Conservation (phyloP, 2,329 filamentous ascomycete species). For the Bipolaris oryzae region DNA sequence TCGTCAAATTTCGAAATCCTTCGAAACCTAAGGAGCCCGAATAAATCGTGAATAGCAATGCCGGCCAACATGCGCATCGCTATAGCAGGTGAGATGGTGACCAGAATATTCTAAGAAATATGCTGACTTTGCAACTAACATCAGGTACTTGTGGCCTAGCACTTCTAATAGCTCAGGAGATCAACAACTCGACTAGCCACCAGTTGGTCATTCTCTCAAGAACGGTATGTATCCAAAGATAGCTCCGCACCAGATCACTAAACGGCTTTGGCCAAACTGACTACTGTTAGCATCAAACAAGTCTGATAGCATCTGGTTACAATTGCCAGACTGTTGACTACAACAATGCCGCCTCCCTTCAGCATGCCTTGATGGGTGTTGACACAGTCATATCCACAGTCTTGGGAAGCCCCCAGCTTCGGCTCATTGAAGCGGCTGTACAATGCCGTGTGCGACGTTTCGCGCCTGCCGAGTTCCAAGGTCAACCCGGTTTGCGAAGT, state of each 20-base stretch:
- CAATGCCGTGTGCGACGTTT: constrained; percentile 69
- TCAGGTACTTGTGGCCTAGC: constrained; percentile 64
- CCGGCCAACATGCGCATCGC: constrained; percentile 63
- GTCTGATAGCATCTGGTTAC: constrained; percentile 62
- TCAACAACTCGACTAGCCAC: constrained; percentile 67
- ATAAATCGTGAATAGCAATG: constrained; percentile 19
- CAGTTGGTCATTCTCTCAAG: constrained; percentile 73
- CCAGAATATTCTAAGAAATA: background rate
- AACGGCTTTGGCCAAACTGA: constrained; percentile 16
- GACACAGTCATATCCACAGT: constrained; percentile 79
- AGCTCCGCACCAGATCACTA: background rate
- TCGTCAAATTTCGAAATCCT: background rate
- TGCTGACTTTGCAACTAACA: background rate
- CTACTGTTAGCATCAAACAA: constrained; percentile 57
- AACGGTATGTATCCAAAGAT: constrained; percentile 54
- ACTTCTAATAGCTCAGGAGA: constrained; percentile 62
- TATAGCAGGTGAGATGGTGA: constrained; percentile 51
- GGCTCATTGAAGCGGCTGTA: constrained; percentile 74
- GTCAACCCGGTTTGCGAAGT: constrained; percentile 62
- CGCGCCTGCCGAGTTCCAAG: constrained; percentile 78
- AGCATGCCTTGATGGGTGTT: constrained; percentile 71
- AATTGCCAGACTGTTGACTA: constrained; percentile 76
- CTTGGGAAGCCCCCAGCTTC: constrained; percentile 68
- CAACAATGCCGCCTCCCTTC: constrained; percentile 61
- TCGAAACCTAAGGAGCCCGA: background rate